A percentile compares a stretch with the other conserved stretches of the same genome.
Evolutionary conservation across 2,329 filamentous ascomycete genomes (phyloP).

Genomic region (Pestalotiopsis fici): DNA sequence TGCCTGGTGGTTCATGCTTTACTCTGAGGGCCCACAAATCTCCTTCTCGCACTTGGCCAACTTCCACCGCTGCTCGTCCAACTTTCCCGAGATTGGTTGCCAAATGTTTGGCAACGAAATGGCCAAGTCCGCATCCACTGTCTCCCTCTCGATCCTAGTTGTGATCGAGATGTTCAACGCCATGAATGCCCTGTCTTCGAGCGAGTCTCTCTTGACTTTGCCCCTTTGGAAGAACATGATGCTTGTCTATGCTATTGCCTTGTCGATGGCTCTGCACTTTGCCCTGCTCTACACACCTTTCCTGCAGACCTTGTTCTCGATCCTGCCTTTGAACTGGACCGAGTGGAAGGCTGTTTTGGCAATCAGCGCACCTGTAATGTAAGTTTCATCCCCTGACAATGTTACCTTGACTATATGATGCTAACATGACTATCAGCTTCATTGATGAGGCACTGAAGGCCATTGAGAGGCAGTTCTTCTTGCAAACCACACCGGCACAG

Average conservation of each 20-base stretch:
- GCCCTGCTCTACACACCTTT: constrained; percentile 89
- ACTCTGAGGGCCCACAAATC: constrained; percentile 86
- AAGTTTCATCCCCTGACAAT: constrained; percentile 46
- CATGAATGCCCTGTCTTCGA: constrained; percentile 95
- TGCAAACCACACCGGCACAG: constrained; percentile 45
- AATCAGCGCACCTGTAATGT: constrained; percentile 92
- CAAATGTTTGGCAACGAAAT: constrained; percentile 86
- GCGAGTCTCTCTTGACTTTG: constrained; percentile 89
- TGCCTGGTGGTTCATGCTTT: constrained; percentile 99
- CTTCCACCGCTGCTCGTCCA: constrained; percentile 88
- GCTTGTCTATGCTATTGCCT: constrained; percentile 88
- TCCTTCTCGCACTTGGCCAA: constrained; percentile 84
- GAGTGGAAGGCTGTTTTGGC: constrained; percentile 92
- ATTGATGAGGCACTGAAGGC: constrained; percentile 86
- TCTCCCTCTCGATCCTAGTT: constrained; percentile 88
- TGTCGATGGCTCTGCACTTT: constrained; percentile 96
- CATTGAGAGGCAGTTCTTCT: constrained; percentile 68
- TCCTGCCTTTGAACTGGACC: constrained; percentile 78
- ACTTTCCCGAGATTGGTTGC: constrained; percentile 90
- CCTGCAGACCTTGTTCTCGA: constrained; percentile 86
- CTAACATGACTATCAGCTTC: constrained; percentile 48
- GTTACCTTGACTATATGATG: constrained; percentile 19
- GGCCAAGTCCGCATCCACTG: constrained; percentile 87
- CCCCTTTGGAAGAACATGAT: constrained; percentile 99
- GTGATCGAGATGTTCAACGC: constrained; percentile 99